Percentiles rank a stretch among this genome's conserved stretches.
Evolutionary conservation across 2,329 filamentous ascomycete genomes (phyloP).

Genomic region (Scortechinia acanthostroma): DNA sequence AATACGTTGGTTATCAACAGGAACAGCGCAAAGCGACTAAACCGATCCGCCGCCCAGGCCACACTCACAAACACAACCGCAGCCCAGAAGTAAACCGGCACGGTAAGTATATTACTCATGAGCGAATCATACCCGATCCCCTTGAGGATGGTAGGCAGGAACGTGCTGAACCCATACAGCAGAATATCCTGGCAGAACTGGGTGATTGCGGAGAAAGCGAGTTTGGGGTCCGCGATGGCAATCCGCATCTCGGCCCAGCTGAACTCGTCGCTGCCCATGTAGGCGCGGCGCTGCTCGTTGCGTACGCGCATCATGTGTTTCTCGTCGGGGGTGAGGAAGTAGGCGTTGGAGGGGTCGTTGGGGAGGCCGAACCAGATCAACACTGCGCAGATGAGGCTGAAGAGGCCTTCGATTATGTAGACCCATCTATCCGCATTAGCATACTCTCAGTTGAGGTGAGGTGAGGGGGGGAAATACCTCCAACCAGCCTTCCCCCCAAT

Average conservation of each 20-base stretch:
- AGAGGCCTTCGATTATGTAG: conserved; percentile 38
- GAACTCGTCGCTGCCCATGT: conserved; percentile 40
- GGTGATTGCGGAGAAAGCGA: conserved; percentile 36
- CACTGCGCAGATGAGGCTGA: conserved; percentile 29
- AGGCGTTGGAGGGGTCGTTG: conserved; percentile 33
- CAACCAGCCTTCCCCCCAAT: conserved; percentile 32
- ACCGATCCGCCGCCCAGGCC: conserved; percentile 35
- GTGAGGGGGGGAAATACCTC: conserved; percentile 16
- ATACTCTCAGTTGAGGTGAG: background rate
- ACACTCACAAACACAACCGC: conserved; percentile 32
- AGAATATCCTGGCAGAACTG: conserved; percentile 43
- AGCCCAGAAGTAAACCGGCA: conserved; percentile 45
- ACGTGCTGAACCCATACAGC: conserved; percentile 49
- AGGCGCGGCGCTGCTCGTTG: conserved; percentile 30
- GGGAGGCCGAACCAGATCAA: conserved; percentile 37
- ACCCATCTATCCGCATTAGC: conserved; percentile 23
- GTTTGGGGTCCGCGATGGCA: conserved; percentile 37
- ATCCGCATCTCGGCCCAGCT: conserved; percentile 38
- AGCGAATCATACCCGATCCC: conserved; percentile 40
- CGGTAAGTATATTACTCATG: conserved; percentile 41
- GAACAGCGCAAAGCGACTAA: conserved; percentile 4
- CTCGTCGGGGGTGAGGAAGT: conserved; percentile 37
- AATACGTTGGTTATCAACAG: conserved; percentile 14
- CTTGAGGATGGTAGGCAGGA: conserved; percentile 45
- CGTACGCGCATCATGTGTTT: conserved; percentile 39